phyloP scores from a whole-genome alignment of 2,329 filamentous ascomycete genomes.

The Cercospora sp. region DNA sequence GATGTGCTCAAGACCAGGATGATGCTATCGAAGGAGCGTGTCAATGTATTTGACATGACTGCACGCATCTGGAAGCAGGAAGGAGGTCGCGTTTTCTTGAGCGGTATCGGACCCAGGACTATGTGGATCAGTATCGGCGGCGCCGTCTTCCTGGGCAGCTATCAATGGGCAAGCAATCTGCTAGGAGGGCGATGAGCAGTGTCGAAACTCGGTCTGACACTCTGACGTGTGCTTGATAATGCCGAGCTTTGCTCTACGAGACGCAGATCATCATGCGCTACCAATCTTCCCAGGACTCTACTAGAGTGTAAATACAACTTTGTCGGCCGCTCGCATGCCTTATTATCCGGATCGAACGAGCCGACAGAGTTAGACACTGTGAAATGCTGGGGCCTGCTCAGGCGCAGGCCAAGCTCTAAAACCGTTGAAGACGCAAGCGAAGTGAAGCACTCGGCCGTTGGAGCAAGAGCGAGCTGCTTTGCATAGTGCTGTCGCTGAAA shows the following conservation, averaged over 20 bases:
- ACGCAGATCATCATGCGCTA: not conserved
- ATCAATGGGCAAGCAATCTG: constrained; percentile 82
- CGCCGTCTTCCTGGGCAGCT: constrained; percentile 90
- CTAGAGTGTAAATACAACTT: not conserved
- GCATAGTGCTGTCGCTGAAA: not conserved
- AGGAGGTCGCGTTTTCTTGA: constrained; percentile 69
- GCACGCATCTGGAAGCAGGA: constrained; percentile 63
- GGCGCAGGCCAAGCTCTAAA: not conserved
- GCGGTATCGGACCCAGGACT: constrained; percentile 76
- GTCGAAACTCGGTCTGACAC: not conserved
- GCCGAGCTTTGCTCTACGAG: not conserved
- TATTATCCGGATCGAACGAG: not conserved
- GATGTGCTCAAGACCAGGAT: constrained; percentile 96
- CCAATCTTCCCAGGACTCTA: not conserved
- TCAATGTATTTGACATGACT: constrained; percentile 61
- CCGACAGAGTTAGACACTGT: not conserved
- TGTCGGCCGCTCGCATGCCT: not conserved
- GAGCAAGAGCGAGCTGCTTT: not conserved
- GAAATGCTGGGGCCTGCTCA: not conserved
- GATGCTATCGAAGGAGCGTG: constrained; percentile 78
- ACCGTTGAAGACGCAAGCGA: not conserved
- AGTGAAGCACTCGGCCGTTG: not conserved
- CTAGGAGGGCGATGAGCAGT: constrained; percentile 52
- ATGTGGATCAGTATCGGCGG: constrained; percentile 95
- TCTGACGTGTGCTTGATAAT: not conserved